Conservation (phyloP, 139 green algal genomes). For the Chara braunii region DNA sequence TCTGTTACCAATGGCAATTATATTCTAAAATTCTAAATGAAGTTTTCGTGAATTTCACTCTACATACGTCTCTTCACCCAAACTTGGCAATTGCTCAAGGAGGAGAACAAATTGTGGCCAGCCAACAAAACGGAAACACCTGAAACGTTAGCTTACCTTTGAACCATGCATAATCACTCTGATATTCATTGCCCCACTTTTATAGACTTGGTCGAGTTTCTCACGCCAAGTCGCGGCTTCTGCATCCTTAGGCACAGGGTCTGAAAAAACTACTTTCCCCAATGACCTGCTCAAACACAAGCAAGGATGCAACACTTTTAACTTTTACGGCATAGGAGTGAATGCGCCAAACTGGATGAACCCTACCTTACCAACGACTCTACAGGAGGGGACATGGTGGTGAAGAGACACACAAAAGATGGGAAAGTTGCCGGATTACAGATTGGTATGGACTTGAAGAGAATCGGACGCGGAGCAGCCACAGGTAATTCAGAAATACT, state of each 20-base stretch:
- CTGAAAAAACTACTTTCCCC: constrained; percentile 27
- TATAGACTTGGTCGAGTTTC: constrained; percentile 53
- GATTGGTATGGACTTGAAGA: no score
- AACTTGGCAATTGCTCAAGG: no score
- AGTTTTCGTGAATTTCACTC: no score
- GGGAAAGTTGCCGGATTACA: no score
- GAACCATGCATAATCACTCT: constrained; percentile 68
- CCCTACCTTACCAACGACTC: no score
- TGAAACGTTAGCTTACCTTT: constrained; percentile 43
- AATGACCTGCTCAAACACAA: background rate
- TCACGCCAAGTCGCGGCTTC: constrained; percentile 41
- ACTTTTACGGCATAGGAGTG: background rate
- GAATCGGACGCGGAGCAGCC: no score
- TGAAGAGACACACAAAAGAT: no score
- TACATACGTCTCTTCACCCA: no score
- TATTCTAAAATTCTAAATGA: background rate
- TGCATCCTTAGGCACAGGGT: constrained; percentile 4
- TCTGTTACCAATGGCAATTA: background rate
- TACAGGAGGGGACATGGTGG: no score
- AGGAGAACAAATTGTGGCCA: no score
- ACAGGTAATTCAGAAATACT: no score
- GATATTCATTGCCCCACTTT: constrained; percentile 52
- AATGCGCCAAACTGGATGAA: no score
- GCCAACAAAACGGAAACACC: background rate
- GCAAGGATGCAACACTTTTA: background rate